Base-by-base conservation (phyloP, 2,329 filamentous ascomycete species). In the Alternaria arbusti region DNA sequence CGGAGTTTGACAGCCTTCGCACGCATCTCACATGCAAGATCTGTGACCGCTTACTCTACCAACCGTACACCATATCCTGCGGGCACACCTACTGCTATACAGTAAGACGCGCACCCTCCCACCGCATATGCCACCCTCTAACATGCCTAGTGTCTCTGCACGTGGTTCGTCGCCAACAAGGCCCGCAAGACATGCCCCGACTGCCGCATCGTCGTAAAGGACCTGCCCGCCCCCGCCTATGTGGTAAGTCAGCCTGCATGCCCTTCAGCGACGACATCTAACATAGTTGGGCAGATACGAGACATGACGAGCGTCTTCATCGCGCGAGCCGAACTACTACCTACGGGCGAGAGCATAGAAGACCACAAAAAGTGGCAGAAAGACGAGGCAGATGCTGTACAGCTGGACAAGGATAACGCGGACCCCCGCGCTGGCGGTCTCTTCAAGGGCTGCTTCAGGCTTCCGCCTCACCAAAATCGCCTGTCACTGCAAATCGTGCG, bases 31-130 rank as follows among this genome's bases (percentile, higher is more conserved):
- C 88, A 61, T 92, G 90, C 81, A 88, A 89, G 67, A 89, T 92
- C 66, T 92, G 90, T 78, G 86, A 90, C 68, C 85, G 87, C 59
- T 85, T 89, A 52, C 84, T 91, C 54, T 91, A 91, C 78, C 89
- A 91, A 77, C 90, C 90, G 2, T 92, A 88, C 78, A 89, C 87
- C 17, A 84, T 91, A 56, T 84, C 84, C 7, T 92, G 90, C 71
- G 90, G 90, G 4, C 90, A 92, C 76, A 91, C 89, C 7, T 91
- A 90, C 78, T 92, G 90, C 80, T 92, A 92, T 74, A 87, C 86
- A 47, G 86, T 88, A 68, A 77, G 85, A 79, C 9, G 47, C 23
- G 25, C 47, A 30, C 30, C 9, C 20, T 26, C 17, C 17, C 79
- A 71, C 13, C 43, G 20, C 23, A 23, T n/a, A 17, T 56, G 30